Base-by-base conservation (phyloP, 495 filamentous ascomycete genomes). In the Viridothelium virens region DNA sequence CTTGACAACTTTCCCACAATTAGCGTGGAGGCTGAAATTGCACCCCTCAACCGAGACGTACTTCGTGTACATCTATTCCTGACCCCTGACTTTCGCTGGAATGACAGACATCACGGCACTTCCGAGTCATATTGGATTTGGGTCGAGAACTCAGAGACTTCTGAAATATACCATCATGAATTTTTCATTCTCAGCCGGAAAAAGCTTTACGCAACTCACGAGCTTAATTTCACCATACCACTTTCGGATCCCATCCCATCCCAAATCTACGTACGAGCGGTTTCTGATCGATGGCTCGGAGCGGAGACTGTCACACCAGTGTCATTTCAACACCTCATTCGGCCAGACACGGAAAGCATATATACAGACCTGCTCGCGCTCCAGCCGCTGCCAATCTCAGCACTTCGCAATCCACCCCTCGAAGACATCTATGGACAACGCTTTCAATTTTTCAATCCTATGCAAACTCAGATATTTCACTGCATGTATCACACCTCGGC, bases 401-500 rank as follows among this genome's bases (percentile, higher is more conserved):
- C 94, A 50, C 81, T 99, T 53, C 91, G 96, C 70, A 96, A 96
- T 70, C 85, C 90, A 1, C 82, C 86, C 0, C 79, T 97, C 2
- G 92, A 97, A 71, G 90, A 92, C 65, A 82, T 99, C 10, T 97
- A 97, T 74, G 86, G 83, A 5, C 80, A 90, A 72, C 86, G 91
- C 37, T 99, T 99, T 74, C 85, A 90, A 65, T 97, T 86, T 78
- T 99, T 99, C 81, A 99, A 99, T 75, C 93, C 95, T 0, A 96
- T 99, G 94, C 94, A 99, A 74, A 96, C 95, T 2, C 94, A 99
- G 74, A 88, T 97, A 41, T 99, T 99, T 75, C 95, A 97, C 71
- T 88, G 89, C 53, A 83, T 97, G 12, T 97, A 97, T 64, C 91
- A 97, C 74, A 94, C 93, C 0, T 75, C 87, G 38, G 86, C 89